Base-by-base conservation (phyloP, 202 grass and related monocot genomes). In the Brachypodium distachyon region DNA sequence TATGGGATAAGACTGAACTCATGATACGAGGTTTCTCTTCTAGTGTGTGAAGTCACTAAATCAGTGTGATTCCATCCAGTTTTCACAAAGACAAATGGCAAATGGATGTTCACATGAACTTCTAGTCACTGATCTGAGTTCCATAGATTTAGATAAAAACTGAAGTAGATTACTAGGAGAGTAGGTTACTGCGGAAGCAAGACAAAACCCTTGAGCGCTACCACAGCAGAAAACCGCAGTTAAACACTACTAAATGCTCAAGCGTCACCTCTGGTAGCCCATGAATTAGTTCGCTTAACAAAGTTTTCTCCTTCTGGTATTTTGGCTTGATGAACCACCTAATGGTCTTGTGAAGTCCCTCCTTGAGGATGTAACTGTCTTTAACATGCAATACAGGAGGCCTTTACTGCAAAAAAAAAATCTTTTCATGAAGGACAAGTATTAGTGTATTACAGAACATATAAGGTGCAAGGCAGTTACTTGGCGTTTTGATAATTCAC, bases 181-280 rank as follows among this genome's bases (percentile, higher is more conserved):
- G n/a, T n/a, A 52, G 23, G 58, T 10, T 43, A 55, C 27, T 42
- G 40, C 18, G 65, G 67, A 50, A 62, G 12, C 53, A 77, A n/a
- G 41, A 67, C 32, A 7, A 40, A 54, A 54, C 10, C 6, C 3
- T 50, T 27, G 13, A 61, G 19, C 29, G 23, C 36, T 48, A 32
- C 25, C 17, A 57, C 23, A 50, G 63, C 53, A 26, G 23, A 70
- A 37, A 23, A 65, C 43, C 29, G 59, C 16, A 77, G 43, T 27
- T 60, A 22, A 79, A 64, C 39, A 65, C 12, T 81, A 61, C 14
- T 74, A 67, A 68, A 61, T 44, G 33, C 33, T 67, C 17, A 48
- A 55, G 25, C 47, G 14, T 68, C 81, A 92, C 91, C 95, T 98
- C 81, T 95, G 38, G 85, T n/a, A n/a, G n/a, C n/a, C n/a, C n/a